phyloP scores from a whole-genome alignment of 345 rosid species.

The Punica granatum region DNA sequence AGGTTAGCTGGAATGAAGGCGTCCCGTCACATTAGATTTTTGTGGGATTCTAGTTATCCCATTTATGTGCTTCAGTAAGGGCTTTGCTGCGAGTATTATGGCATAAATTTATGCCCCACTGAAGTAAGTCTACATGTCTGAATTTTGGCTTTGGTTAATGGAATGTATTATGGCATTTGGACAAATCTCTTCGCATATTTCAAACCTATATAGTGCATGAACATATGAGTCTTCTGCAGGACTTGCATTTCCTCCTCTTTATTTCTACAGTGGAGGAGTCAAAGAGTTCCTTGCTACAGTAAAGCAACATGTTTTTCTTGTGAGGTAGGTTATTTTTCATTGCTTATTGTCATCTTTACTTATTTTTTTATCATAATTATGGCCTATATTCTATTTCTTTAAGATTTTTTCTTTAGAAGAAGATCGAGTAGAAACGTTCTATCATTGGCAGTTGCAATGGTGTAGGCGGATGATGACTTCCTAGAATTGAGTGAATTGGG shows the following conservation, averaged over 20 bases:
- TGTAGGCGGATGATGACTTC: not conserved
- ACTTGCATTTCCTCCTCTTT: slow-evolving; percentile 84
- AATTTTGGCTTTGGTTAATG: not conserved
- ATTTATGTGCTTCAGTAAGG: not conserved
- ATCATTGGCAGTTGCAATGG: not conserved
- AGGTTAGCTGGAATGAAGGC: not conserved
- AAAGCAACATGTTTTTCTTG: slow-evolving; percentile 77
- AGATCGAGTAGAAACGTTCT: not conserved
- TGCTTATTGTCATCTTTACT: not conserved
- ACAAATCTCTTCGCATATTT: not conserved
- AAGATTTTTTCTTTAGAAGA: not conserved
- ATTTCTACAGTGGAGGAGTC: slow-evolving; percentile 93
- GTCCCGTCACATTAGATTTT: not conserved
- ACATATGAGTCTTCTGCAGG: slow-evolving; percentile 46
- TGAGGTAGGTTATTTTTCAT: slow-evolving; percentile 46
- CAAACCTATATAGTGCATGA: slow-evolving; percentile 1
- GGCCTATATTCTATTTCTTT: not conserved
- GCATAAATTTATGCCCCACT: not conserved
- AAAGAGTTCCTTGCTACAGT: slow-evolving; percentile 75
- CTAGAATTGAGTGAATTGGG: not conserved
- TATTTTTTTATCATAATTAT: not conserved
- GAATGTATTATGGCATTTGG: not conserved
- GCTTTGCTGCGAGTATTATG: not conserved
- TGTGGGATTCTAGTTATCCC: not conserved
- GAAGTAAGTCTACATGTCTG: not conserved